Evolutionary conservation across 345 rosid species (phyloP).

Genomic region (Kandelia obovata): DNA sequence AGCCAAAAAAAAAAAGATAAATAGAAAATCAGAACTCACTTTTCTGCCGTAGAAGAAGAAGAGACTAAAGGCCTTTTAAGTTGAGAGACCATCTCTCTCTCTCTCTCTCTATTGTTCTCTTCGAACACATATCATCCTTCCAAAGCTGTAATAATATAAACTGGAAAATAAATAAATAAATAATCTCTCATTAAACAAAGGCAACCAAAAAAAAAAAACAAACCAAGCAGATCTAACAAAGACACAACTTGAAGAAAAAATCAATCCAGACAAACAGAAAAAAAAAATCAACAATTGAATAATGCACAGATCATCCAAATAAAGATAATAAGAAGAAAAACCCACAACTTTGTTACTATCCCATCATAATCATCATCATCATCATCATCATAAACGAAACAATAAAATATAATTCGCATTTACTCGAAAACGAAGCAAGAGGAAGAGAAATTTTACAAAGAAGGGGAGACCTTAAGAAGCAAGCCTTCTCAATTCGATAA

Average conservation of each 20-base stretch:
- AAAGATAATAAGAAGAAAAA: slow-evolving; percentile 12
- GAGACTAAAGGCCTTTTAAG: slow-evolving; percentile 55
- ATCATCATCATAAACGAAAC: too few species aligned
- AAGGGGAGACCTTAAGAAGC: too few species aligned
- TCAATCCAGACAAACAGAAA: neutral
- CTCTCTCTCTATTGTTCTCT: neutral
- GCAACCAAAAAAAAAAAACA: neutral
- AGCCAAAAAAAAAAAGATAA: slow-evolving; percentile 10
- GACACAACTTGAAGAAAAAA: neutral
- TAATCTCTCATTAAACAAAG: slow-evolving; percentile 17
- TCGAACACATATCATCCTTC: slow-evolving; percentile 32
- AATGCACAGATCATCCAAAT: slow-evolving; percentile 36
- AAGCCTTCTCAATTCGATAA: too few species aligned
- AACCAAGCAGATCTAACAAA: slow-evolving; percentile 50
- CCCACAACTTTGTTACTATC: slow-evolving; percentile 6
- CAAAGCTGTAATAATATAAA: slow-evolving; percentile 27
- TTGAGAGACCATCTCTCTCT: slow-evolving; percentile 40
- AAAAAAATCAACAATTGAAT: slow-evolving; percentile 21
- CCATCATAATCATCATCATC: too few species aligned
- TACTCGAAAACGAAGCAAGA: slow-evolving; percentile 28
- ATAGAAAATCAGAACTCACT: slow-evolving; percentile 42
- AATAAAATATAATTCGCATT: too few species aligned
- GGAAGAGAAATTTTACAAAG: neutral
- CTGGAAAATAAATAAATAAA: slow-evolving; percentile 23
- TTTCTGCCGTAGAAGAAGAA: slow-evolving; percentile 63